A percentile compares a stretch with the other conserved stretches of the same genome.
Evolutionary conservation across 108 stramenopile species (phyloP).

Genomic region (Skeletonema marinoi): DNA sequence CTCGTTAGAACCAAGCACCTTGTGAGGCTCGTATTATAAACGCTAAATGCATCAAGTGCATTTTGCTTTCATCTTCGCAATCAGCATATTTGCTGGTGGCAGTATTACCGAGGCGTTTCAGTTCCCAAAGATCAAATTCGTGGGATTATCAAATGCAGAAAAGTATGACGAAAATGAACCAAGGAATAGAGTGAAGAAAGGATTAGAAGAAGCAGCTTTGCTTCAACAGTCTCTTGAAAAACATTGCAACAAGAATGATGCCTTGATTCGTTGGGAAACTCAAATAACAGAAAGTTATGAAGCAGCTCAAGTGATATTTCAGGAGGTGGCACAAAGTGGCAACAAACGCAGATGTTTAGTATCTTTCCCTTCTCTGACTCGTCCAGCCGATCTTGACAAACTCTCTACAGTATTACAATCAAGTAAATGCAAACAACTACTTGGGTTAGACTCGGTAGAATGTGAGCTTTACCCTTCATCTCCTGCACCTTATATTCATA

Average conservation of each 20-base stretch:
- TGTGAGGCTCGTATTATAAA: too few relatives aligned
- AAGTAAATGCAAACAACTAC: slow-evolving; percentile 39
- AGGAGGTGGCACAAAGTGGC: slow-evolving; percentile 10
- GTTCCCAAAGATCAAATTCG: slow-evolving; percentile 37
- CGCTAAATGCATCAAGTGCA: neutral
- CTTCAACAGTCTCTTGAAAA: slow-evolving; percentile 15
- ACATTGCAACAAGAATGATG: slow-evolving; percentile 6
- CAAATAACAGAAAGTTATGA: slow-evolving; percentile 29
- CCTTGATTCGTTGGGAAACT: slow-evolving; percentile 28
- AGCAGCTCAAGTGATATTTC: slow-evolving; percentile 28
- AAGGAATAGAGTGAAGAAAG: slow-evolving; percentile 11
- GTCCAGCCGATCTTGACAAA: slow-evolving; percentile 22
- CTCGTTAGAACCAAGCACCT: too few relatives aligned
- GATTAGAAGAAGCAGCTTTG: slow-evolving; percentile 16
- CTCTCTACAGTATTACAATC: slow-evolving; percentile 29
- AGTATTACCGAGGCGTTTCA: slow-evolving; percentile 11
- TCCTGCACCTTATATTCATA: slow-evolving; percentile 20
- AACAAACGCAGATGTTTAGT: neutral
- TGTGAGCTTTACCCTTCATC: slow-evolving; percentile 38
- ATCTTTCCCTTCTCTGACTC: slow-evolving; percentile 33
- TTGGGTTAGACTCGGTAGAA: slow-evolving; percentile 34
- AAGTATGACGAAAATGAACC: slow-evolving; percentile 10
- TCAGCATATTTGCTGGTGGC: neutral
- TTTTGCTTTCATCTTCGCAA: neutral
- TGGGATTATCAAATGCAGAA: slow-evolving; percentile 3